Evolutionary conservation across 1,139 yeast species (phyloP), one percentile per base, ranked within the genome.

Genomic region (Kodamaea plutei): DNA sequence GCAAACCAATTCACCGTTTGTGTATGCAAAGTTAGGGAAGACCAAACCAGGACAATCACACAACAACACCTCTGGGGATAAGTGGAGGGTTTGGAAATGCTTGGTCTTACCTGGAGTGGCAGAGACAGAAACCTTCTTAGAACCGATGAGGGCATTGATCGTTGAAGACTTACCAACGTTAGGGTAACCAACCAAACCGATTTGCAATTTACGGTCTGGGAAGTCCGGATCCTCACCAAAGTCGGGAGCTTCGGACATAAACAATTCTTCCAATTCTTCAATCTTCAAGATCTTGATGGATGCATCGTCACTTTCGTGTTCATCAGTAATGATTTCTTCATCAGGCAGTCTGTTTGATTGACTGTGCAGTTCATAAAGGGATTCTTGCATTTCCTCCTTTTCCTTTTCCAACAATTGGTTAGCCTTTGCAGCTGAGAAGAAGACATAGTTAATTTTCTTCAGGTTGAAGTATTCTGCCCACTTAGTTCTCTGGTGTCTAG

Each of bases 21-120:
- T 85, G 54, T 84, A 84, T 12, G 98, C 97, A 56, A 91, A 93
- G 53, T 91, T 93, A 20, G 99, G 98, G 68, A 93, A 93, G 14
- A 93, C 99, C 44, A 93, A 71, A 72, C 99, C 99, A 2, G 99
- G 99, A 70, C 99, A 93, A 71, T 93, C 99, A 62, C 98, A 91
- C 33, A 93, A 69, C 44, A 87, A 71, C 6, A 91, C 94, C 26
- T 82, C 72, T 29, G 83, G 84, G 1, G 96, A 79, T 28, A 93
- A 72, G 50, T 80, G 77, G 40, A 93, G 88, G 2, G 99, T 93
- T 66, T 93, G 99, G 71, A 93, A 93, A 69, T 93, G 99, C 58
- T 93, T 93, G 11, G 99, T 93, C 57, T 93, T 93, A 65, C 99
- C 99, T 5, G 99, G 99, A 0, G 98, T 93, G 2, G 98, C 73